A percentile compares a stretch with the other conserved stretches of the same genome.
These are phyloP conservation scores for Microglena sp. DNA, from an alignment of 139 green algal genomes.

Conservation along the genomic window DNA sequence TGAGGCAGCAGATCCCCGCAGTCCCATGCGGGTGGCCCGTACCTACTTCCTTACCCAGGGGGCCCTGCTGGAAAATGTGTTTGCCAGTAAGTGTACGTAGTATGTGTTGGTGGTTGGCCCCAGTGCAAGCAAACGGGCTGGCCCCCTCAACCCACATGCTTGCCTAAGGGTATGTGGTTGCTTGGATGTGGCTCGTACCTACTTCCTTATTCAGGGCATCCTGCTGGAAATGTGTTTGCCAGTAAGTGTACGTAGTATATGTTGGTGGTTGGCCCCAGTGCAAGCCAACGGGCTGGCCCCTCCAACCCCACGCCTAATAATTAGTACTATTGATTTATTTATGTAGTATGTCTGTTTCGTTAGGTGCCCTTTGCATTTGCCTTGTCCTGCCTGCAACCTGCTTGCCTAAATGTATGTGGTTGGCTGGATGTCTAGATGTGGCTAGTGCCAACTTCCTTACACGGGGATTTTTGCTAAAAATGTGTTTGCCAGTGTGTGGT, in stretches of 20 bases:
- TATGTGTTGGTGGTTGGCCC: background rate
- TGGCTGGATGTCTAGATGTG: slow-evolving; percentile 15
- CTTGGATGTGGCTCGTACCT: slow-evolving; percentile 22
- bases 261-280: background rate
- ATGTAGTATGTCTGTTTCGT: too few species aligned
- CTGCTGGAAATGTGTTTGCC: slow-evolving; percentile 20
- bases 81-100: slow-evolving; percentile 16
- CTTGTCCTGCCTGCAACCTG: too few species aligned
- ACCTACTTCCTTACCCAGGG: slow-evolving; percentile 26
- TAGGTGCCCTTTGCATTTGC: too few species aligned
- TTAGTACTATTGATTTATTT: too few species aligned
- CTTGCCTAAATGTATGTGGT: too few species aligned
- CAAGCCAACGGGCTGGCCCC: too few species aligned
- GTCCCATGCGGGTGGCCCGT: slow-evolving; percentile 16
- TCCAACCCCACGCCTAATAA: too few species aligned
- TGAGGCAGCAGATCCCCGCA: slow-evolving; percentile 28
- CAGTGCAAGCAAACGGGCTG: too few species aligned
- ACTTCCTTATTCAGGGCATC: slow-evolving; percentile 19
- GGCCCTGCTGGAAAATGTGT: slow-evolving; percentile 8
- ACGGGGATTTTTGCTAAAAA: slow-evolving; percentile 9
- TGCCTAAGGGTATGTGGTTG: too few species aligned
- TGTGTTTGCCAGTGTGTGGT: slow-evolving; percentile 22
- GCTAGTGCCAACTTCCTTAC: slow-evolving; percentile 27
- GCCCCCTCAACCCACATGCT: too few species aligned
- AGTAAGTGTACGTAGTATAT: slow-evolving; percentile 5